Base-by-base conservation (phyloP, 352 stramenopile species). In the Globisporangium cylindrosporum region DNA sequence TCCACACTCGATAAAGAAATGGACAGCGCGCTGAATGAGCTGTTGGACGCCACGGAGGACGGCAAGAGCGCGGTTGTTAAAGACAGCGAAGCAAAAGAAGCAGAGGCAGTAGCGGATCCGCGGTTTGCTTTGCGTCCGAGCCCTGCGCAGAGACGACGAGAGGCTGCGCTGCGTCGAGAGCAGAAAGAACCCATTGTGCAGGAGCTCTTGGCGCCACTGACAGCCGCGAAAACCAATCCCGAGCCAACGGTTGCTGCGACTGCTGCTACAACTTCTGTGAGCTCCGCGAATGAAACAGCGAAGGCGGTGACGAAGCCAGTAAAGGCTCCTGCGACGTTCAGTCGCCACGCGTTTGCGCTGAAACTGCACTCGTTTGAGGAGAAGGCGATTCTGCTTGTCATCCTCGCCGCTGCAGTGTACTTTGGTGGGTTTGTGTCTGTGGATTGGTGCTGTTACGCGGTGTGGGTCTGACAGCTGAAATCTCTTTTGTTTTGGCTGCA, bases 111-210 rank as follows among this genome's bases (percentile, higher is more conserved):
- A 0, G 7, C 34, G 3, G 78, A 78, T 20, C 62, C 84, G 10
- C 76, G 82, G 56, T 78, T 89, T 12, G 72, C 82, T 0, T 4
- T 68, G 25, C 82, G 82, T n/a, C 77, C 89, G 36, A 81, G 92
- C 54, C 84, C 84, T 0, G 82, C 75, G 9, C 81, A 92, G 67
- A 78, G 86, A 32, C 82, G 86, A 49, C 80, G 84, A n/a, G 84
- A 94, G 25, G 86, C 86, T 25, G 84, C 84, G 10, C 66, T 67
- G 22, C 74, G 86, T 25, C 85, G 85, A 22, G 76, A 80, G 65
- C 79, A 78, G 67, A 88, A 92, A 63, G 82, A 91, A 64, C 63
- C 69, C 9, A 74, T 84, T 54, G 78, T 91, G 27, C 60, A 89
- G 59, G 74, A 92, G 62, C 78, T 91, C 51, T 59, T 89, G 46